Base-by-base conservation (phyloP, 495 filamentous ascomycete genomes). In the Xylaria sp. region DNA sequence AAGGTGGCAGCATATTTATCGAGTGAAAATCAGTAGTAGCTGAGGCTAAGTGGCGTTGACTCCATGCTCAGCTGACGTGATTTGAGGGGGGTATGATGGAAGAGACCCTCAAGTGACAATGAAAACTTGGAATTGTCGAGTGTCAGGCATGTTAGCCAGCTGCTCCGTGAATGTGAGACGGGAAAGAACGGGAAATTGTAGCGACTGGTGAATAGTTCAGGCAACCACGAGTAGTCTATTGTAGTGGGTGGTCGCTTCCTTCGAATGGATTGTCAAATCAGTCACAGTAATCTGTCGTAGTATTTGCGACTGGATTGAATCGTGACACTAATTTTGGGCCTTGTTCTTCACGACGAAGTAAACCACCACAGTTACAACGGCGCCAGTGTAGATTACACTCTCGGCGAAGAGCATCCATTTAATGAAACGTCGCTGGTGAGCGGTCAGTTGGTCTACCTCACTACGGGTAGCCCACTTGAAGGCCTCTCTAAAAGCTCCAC, bases 391-490 rank as follows among this genome's bases (percentile, higher is more conserved):
- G 9, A 78, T 14, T 29, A 78, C 65, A 15, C 21, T 37, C 24
- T 77, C 78, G 15, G 68, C 2, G 6, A 80, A 19, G 58, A 79
- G 66, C 15, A 74, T 52, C 29, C 66, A 76, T 31, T 74, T 70
- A 57, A 80, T 72, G 21, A 70, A 43, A 41, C 67, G 57, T 14
- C 77, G 72, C 59, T 83, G 81, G 1, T 31, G 63, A 19, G 65
- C 69, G 6, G 73, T 79, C 19, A 83, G 52, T 7, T 55, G 68
- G 29, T 61, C 67, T 5, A 78, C 73, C 59, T 82, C 81, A 31
- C 80, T 80, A 6, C 67, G 35, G 5, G 82, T 82, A 33, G 69
- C 76, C 81, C 81, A 84, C 1, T 63, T 63, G 14, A 83, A 66
- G 0, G 69, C 70, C 8, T 71, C 55, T 31, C 78, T 69, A 8